A percentile compares a stretch with the other conserved stretches of the same genome.
Conservation (phyloP, 371 early-diverging fungal species). For the Mucor racemosus region DNA sequence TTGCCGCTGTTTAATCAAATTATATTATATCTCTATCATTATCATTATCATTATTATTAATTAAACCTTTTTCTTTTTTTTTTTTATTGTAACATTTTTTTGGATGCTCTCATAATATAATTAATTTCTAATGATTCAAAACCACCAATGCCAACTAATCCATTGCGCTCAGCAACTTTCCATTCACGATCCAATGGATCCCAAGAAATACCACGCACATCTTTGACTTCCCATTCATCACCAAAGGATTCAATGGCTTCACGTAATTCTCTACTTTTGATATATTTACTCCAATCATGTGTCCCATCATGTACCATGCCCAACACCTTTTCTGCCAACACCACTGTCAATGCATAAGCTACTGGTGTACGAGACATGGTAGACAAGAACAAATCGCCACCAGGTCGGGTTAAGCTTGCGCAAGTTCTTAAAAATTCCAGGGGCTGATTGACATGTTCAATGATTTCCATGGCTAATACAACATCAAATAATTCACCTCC, state of each 20-base stretch:
- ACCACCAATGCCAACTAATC: slow-evolving; percentile 40
- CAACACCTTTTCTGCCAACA: slow-evolving; percentile 84
- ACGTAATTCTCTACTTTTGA: slow-evolving; percentile 44
- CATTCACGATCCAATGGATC: slow-evolving; percentile 49
- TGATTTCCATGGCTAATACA: slow-evolving; percentile 89
- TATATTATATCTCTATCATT: background rate
- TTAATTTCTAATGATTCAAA: slow-evolving; percentile 50
- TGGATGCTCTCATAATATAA: slow-evolving; percentile 50
- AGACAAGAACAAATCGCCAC: slow-evolving; percentile 80
- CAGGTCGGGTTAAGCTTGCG: slow-evolving; percentile 65
- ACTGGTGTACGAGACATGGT: slow-evolving; percentile 90
- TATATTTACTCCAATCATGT: slow-evolving; percentile 87
- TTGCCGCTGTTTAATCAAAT: slow-evolving; percentile 10
- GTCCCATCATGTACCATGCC: slow-evolving; percentile 86
- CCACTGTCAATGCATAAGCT: slow-evolving; percentile 80
- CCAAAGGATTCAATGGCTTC: slow-evolving; percentile 40
- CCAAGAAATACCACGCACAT: slow-evolving; percentile 53
- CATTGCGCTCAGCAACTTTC: slow-evolving; percentile 40
- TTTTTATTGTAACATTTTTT: slow-evolving; percentile 24
- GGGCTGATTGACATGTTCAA: slow-evolving; percentile 91
- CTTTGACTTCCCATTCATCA: slow-evolving; percentile 48
- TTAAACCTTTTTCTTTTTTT: slow-evolving; percentile 5
- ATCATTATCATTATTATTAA: slow-evolving; percentile 2
- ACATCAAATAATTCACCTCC: slow-evolving; percentile 74
- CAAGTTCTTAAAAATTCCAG: slow-evolving; percentile 72